phyloP scores from a whole-genome alignment of 495 filamentous ascomycete species.

The Aspergillus sparsus region DNA sequence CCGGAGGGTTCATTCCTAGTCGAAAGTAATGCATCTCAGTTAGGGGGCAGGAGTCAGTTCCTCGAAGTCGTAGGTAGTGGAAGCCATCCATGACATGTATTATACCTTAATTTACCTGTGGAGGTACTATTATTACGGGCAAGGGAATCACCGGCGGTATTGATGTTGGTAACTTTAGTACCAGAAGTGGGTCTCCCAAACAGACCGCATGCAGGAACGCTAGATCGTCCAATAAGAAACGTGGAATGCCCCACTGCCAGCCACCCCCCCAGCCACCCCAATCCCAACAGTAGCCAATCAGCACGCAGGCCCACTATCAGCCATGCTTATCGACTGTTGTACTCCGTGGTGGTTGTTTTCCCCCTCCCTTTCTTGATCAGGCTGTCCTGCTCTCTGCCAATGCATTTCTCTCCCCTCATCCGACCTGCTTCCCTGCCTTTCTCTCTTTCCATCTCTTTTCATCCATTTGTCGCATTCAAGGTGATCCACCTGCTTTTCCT shows the following conservation, averaged over 20 bases:
- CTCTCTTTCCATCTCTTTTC: constrained; percentile 1
- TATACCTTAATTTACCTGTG: too few species aligned
- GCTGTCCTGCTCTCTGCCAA: neutral
- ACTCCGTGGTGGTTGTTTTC: constrained; percentile 5
- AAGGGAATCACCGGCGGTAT: neutral
- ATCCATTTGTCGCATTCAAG: neutral
- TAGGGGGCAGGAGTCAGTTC: too few species aligned
- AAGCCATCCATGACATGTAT: too few species aligned
- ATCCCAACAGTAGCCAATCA: constrained; percentile 16
- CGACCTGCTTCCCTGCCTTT: constrained; percentile 6
- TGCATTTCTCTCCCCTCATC: constrained; percentile 3
- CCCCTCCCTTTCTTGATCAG: neutral
- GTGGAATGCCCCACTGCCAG: constrained; percentile 9
- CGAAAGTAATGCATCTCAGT: too few species aligned
- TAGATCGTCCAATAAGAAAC: too few species aligned
- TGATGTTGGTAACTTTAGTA: constrained; percentile 15
- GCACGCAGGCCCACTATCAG: neutral
- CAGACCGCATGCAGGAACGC: neutral
- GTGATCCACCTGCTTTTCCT: neutral
- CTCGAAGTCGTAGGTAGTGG: too few species aligned
- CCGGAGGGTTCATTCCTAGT: too few species aligned
- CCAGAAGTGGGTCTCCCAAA: constrained; percentile 10
- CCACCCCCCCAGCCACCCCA: constrained; percentile 20
- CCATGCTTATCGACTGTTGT: constrained; percentile 6
- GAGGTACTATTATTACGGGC: too few species aligned